Conservation (phyloP, 352 stramenopile genomes). For the Salisapilia sapeloensis region DNA sequence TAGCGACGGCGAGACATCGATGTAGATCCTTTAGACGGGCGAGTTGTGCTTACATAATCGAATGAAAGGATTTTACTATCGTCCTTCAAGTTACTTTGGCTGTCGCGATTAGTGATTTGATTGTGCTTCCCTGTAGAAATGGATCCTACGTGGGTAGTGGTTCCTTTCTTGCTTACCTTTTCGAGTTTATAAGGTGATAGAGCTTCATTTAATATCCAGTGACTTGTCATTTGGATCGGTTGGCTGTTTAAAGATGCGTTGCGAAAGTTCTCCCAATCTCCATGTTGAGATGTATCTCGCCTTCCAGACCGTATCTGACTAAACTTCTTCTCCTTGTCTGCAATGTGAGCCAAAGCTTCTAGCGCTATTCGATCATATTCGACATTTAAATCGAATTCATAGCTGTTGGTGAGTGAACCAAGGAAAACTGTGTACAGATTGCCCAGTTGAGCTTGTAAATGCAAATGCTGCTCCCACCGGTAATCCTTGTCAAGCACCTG, state of each 20-base stretch:
- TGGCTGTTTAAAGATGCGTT: slow-evolving; percentile 54
- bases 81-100: too few relatives aligned
- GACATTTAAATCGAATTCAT: slow-evolving; percentile 29
- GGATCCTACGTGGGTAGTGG: background rate
- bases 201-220: slow-evolving; percentile 55
- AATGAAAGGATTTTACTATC: slow-evolving; percentile 17
- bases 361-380: slow-evolving; percentile 23
- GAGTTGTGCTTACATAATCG: slow-evolving; percentile 69
- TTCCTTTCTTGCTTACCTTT: background rate
- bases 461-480: slow-evolving; percentile 36
- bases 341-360: slow-evolving; percentile 39
- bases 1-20: slow-evolving; percentile 26
- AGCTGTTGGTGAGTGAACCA: slow-evolving; percentile 49
- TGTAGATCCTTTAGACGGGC: slow-evolving; percentile 37
- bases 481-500: slow-evolving; percentile 17
- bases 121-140: background rate
- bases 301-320: slow-evolving; percentile 28
- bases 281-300: slow-evolving; percentile 63
- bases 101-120: too few relatives aligned
- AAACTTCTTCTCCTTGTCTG: slow-evolving; percentile 55
- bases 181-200: slow-evolving; percentile 9
- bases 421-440: slow-evolving; percentile 40
- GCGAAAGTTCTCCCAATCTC: slow-evolving; percentile 83
- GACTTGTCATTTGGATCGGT: slow-evolving; percentile 33
- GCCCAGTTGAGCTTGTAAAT: slow-evolving; percentile 35